phyloP scores from a whole-genome alignment of 257 asterid genomes.

The Cinchona pubescens region DNA sequence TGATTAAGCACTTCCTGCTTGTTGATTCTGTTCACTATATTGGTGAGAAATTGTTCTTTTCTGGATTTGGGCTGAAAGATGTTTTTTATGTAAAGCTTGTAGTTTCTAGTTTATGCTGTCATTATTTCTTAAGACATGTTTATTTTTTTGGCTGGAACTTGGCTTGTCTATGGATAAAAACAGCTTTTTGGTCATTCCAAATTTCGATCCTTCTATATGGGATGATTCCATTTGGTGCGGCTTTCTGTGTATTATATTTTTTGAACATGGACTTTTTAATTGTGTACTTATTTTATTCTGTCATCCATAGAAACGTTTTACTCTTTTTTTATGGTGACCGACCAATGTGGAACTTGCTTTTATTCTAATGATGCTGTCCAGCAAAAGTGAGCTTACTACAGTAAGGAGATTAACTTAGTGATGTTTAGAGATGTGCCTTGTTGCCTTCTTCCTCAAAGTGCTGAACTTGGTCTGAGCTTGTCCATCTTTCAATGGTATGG shows the following conservation, averaged over 20 bases:
- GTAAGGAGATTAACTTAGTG: constrained; percentile 2
- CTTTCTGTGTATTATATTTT: no score
- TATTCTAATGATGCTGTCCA: no score
- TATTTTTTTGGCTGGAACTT: no score
- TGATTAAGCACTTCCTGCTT: not conserved
- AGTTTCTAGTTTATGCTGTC: not conserved
- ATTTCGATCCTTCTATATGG: not conserved
- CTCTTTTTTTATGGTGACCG: no score
- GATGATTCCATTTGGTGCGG: not conserved
- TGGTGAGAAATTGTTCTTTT: not conserved
- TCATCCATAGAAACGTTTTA: no score
- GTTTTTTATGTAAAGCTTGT: not conserved
- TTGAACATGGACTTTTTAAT: not conserved
- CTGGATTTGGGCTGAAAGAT: not conserved
- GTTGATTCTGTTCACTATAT: not conserved
- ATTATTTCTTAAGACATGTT: no score
- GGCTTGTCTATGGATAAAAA: not conserved
- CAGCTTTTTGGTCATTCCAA: not conserved
- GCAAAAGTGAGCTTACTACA: not conserved
- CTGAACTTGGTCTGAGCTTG: constrained; percentile 3
- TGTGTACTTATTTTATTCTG: not conserved
- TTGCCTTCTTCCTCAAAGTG: not conserved
- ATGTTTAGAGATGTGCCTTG: not conserved
- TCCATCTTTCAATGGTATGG: not conserved
- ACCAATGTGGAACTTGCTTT: not conserved